Evolutionary conservation across 169 alveolate genomes (phyloP), one percentile per base, ranked within the genome.

Genomic region (Plasmodium ovale): DNA sequence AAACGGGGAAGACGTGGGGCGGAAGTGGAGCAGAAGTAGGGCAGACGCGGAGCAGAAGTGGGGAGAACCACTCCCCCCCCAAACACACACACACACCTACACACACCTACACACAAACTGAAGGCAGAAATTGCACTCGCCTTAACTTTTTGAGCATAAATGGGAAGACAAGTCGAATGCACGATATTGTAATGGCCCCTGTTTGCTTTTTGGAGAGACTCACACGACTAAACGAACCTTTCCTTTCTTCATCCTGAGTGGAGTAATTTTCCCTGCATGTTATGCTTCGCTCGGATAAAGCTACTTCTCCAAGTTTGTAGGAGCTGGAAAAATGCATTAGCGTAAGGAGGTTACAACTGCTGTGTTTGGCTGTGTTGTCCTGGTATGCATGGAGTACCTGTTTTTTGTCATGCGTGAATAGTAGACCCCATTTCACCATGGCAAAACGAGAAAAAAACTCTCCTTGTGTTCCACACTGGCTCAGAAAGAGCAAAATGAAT

Each of bases 231-330:
- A 37, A 25, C 12, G 14, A 37, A 60, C 68, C 74, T 60, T n/a
- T 53, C 27, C 65, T 47, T n/a, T 35, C n/a, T 25, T 16, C 68
- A 47, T 7, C 0, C 37, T 35, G 58, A 7, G 16, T 54, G 33
- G 23, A 31, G 12, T 23, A 14, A 31, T 1, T 5, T 29, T 64
- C 62, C 56, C 14, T 64, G 33, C 59, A 10, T 51, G 9, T 53
- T 44, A 37, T 39, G 35, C 77, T 27, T 2, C 27, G 1, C 3
- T 14, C 21, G 2, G 3, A 1, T 39, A 77, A 25, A 9, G 54
- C 42, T n/a, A 77, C 62, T 77, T 77, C 88, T 37, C 23, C 68
- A 62, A 77, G 59, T 77, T 77, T 47, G 51, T 77, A 77, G 7
- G 79, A 59, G 47, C 88, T 77, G 25, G 62, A 31, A 77, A 77